phyloP scores from a whole-genome alignment of 805 yeast species.

The Teunomyces cretensis region DNA sequence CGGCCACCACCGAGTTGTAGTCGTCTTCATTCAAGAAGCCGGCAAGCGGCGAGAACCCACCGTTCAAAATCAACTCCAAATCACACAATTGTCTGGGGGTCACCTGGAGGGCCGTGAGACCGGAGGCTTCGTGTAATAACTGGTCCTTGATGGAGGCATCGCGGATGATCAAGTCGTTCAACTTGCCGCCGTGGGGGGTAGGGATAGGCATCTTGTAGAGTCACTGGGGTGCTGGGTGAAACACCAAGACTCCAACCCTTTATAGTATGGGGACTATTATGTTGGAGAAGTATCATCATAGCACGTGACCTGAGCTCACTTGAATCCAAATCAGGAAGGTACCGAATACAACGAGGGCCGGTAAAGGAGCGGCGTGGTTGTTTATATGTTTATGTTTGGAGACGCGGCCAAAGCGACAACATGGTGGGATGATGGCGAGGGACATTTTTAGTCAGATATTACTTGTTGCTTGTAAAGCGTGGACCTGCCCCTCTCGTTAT shows the following conservation, averaged over 20 bases:
- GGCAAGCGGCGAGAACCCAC: slow-evolving; percentile 86
- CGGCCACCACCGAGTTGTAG: slow-evolving; percentile 64
- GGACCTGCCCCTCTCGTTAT: too few relatives aligned
- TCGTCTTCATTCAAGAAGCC: slow-evolving; percentile 69
- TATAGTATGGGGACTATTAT: neutral
- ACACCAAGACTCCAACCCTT: neutral
- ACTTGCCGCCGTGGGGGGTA: slow-evolving; percentile 88
- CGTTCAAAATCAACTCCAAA: slow-evolving; percentile 84
- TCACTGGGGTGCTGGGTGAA: neutral
- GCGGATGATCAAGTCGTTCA: slow-evolving; percentile 82
- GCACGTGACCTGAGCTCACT: slow-evolving; percentile 8
- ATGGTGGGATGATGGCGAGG: too few relatives aligned
- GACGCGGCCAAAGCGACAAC: neutral
- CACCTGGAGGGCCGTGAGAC: slow-evolving; percentile 50
- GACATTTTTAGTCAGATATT: too few relatives aligned
- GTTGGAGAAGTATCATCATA: slow-evolving; percentile 1
- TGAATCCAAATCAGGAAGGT: neutral
- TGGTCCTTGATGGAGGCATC: slow-evolving; percentile 61
- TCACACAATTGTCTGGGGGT: slow-evolving; percentile 93
- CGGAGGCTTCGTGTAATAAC: slow-evolving; percentile 57
- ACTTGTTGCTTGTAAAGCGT: too few relatives aligned
- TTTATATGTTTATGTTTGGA: neutral
- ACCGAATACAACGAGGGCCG: too few relatives aligned
- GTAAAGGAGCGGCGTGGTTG: too few relatives aligned
- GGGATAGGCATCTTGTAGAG: slow-evolving; percentile 50